Base-by-base conservation (phyloP, 805 yeast species). In the Metschnikowia sp. region DNA sequence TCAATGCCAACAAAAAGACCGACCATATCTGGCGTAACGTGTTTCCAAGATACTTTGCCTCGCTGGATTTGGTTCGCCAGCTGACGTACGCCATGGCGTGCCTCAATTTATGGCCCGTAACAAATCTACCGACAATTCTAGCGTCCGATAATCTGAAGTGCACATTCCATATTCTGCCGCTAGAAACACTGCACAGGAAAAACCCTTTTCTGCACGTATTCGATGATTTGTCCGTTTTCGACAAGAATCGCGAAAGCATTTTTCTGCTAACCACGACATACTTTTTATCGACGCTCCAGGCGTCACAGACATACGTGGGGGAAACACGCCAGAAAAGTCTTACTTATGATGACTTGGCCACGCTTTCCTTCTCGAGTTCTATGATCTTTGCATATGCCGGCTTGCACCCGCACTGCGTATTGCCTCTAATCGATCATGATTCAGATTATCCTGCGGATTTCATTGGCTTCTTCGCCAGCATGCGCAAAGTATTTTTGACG, bases 341-440 rank as follows among this genome's bases (percentile, higher is more conserved):
- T n/a, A 37, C 37, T 7, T 43, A 45, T 31, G 37, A 45, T 8
- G 49, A 37, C 19, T 32, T 49, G 37, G 51, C 49, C 12, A 32
- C 19, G 32, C n/a, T 50, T n/a, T 48, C 45, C 44, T 44, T 48
- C 26, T 42, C 54, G n/a, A 45, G 63, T 5, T 51, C 57, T 30
- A 40, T 65, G 9, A 51, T 65, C 15, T 65, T 56, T 49, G 58
- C 70, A 11, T 69, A 57, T 39, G 45, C 68, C 9, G 68, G 66
- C 5, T 45, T 69, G 4, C 71, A 68, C 49, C 69, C 71, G 3
- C 63, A 62, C 40, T 52, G 53, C 18, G 46, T 65, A 10, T 43
- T 62, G 19, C 72, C 72, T 6, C 48, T 70, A 29, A 55, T 69
- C 1, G 55, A 56, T n/a, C 61, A 58, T 34, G 61, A 60, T 15